Evolutionary conservation across 1,284 basidiomycete species (phyloP), one percentile per base, ranked within the genome.

Genomic region (Violaceomyces palustris): DNA sequence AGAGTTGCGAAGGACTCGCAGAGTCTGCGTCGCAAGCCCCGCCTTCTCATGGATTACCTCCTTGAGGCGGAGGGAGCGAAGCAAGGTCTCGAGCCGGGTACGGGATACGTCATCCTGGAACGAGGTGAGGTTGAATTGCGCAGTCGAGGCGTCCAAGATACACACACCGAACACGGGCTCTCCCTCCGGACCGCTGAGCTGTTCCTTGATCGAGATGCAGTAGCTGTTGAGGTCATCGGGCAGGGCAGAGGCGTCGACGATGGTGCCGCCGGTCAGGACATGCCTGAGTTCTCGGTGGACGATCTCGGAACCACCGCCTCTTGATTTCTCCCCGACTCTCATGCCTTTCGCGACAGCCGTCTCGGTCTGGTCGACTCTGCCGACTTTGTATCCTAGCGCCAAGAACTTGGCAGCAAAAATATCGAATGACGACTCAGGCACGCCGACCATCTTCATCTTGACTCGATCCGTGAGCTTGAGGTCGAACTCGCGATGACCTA

Each of bases 401-500:
- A 76, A 67, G 62, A 79, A 78, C 49, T 79, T 80, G 14, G 77
- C 61, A 15, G 69, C 65, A 42, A 68, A 71, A 43, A 64, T 52
- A 27, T 93, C 90, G 74, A 98, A 94, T 1, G 85, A 85, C 74
- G 82, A 83, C 73, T 98, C 94, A 0, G 94, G 94, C 4, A 98
- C 93, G 31, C 94, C 92, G 49, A 94, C 89, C 88, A 71, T 71
- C 44, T 87, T 92, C 94, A 99, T 99, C 76, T 97, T 98, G 45
- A 96, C 92, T 44, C 88, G 78, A 35, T 84, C 82, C 1, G 89
- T 92, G 28, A 92, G 78, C 59, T 74, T 74, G 47, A 74, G 61
- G 41, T 73, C 73, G 42, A 71, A 70, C 39, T 74, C 72, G 42
- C 69, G 72, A 42, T 74, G 73, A 4, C 68, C 73, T 17, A 73